phyloP scores from a whole-genome alignment of 2,329 filamentous ascomycete species.

The Venturia nashicola region DNA sequence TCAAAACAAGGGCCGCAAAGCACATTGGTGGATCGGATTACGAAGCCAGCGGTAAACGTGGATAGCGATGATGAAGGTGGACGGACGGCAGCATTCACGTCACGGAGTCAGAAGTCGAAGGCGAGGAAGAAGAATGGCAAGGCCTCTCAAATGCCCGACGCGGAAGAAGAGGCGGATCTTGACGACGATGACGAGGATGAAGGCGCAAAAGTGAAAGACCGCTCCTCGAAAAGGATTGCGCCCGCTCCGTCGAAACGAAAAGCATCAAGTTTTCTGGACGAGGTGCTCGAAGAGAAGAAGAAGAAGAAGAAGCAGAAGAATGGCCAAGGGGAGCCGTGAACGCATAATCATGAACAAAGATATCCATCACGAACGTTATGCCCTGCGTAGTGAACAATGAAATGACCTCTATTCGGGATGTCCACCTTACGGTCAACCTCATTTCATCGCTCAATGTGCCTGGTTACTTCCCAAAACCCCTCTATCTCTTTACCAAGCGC shows the following conservation, averaged over 20 bases:
- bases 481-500: neutral
- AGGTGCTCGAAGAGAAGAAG: slow-evolving; percentile 35
- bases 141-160: neutral
- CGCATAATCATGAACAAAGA: neutral
- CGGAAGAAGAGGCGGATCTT: neutral
- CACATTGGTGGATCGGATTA: slow-evolving; percentile 16
- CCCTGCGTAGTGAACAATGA: neutral
- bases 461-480: neutral
- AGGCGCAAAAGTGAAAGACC: slow-evolving; percentile 10
- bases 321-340: slow-evolving; percentile 7
- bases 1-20: neutral
- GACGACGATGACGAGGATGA: neutral
- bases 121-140: neutral
- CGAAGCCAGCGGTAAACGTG: slow-evolving; percentile 11
- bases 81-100: slow-evolving; percentile 12
- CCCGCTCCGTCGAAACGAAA: slow-evolving; percentile 9
- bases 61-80: slow-evolving; percentile 11
- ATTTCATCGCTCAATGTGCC: neutral
- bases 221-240: neutral
- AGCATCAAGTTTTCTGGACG: slow-evolving; percentile 40
- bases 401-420: neutral
- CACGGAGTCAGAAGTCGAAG: slow-evolving; percentile 11
- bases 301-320: slow-evolving; percentile 34
- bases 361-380: neutral
- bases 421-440: neutral